Conservation (phyloP, 2,329 filamentous ascomycete species). For the Phialemonium atrogriseum region DNA sequence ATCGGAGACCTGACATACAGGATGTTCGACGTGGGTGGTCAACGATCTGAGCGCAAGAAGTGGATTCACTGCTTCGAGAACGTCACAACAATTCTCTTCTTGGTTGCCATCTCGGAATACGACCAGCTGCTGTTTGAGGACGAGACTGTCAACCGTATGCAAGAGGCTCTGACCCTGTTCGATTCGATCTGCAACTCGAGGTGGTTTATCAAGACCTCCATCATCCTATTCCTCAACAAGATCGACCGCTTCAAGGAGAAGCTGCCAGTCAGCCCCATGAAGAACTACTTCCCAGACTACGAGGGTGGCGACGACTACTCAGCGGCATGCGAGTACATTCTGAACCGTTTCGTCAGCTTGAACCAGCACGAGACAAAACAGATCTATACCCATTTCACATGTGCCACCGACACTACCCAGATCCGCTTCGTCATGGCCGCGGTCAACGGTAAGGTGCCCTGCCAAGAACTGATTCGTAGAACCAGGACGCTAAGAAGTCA, state of each 20-base stretch:
- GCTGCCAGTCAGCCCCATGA: conserved; percentile 73
- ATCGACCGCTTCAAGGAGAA: conserved; percentile 86
- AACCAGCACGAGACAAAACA: conserved; percentile 99
- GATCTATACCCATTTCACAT: conserved; percentile 99
- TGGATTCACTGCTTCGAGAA: conserved; percentile 99
- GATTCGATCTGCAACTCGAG: conserved; percentile 83
- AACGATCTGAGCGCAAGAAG: conserved; percentile 95
- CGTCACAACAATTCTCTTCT: conserved; percentile 91
- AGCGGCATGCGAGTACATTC: conserved; percentile 94
- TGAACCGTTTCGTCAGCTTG: conserved; percentile 95
- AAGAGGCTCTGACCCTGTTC: conserved; percentile 78
- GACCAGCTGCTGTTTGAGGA: conserved; percentile 94
- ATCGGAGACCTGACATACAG: conserved; percentile 91
- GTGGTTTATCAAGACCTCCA: conserved; percentile 86
- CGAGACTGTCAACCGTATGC: conserved; percentile 93
- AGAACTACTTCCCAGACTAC: conserved; percentile 84
- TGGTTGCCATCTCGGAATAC: conserved; percentile 95
- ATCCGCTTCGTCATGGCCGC: conserved; percentile 99
- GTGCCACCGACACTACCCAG: conserved; percentile 96
- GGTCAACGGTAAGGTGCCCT: conserved; percentile 76
- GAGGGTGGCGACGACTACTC: conserved; percentile 95
- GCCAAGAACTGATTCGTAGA: too few relatives aligned
- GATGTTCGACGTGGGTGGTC: conserved; percentile 96
- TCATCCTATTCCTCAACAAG: conserved; percentile 86
- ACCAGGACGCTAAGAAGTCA: conserved; percentile 33